Evolutionary conservation across 1,284 basidiomycete species (phyloP), one percentile per base, ranked within the genome.

Genomic region (Vanrija humicola): DNA sequence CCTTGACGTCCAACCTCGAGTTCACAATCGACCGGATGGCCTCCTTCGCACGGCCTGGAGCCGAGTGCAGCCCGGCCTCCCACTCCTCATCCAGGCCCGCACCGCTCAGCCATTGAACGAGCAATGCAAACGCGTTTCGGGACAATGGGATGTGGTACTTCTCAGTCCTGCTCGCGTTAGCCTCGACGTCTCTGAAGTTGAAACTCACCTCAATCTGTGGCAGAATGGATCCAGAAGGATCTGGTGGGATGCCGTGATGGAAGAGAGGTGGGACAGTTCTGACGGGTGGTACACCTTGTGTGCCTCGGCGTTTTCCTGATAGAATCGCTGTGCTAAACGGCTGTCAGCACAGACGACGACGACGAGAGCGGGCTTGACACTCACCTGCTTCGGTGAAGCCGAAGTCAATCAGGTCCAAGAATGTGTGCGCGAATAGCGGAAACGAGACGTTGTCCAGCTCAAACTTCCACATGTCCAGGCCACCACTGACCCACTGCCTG

Each of bases 341-440:
- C 89, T 88, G 66, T 92, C 86, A 71, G 89, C 87, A 73, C 86
- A 88, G 5, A 90, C 57, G 85, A 83, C 66, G 18, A 47, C 14
- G 15, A 23, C 29, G 34, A 38, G 16, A 16, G 18, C 25, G 9
- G 26, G 16, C 51, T n/a, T 39, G 19, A 50, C 43, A 76, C 85
- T 56, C 67, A 89, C 89, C 90, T 43, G 92, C 89, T 64, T 91
- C 88, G 64, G 89, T 87, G 75, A 90, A 91, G 5, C 90, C 92
- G 59, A 88, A 86, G 67, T 93, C 86, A 52, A 98, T 86, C 47
- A 99, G 82, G 73, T 98, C 94, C 38, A 99, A 82, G 76, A 95
- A 98, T 68, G 96, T 96, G 76, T 99, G 93, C 43, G 90, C 91
- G 72, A 98, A 98, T 59, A 99, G 88, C 5, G 96, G 96, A 68